Evolutionary conservation across 2,329 filamentous ascomycete species (phyloP), one percentile per base, ranked within the genome.

Genomic region (Phaeoacremonium minimum): DNA sequence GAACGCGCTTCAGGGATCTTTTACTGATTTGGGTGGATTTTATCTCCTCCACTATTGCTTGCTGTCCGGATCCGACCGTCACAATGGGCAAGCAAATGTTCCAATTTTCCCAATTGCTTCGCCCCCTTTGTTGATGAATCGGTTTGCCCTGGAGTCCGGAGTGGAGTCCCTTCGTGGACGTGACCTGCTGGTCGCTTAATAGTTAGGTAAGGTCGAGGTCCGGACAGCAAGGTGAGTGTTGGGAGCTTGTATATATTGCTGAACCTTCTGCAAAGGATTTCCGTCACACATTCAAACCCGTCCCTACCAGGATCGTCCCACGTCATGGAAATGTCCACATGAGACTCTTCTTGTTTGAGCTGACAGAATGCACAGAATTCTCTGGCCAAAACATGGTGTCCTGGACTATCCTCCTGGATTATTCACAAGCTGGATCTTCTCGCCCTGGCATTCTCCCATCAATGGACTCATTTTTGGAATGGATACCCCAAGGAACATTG

Each of bases 211-310:
- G 58, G 58, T 56, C 53, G 51, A 55, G 51, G 56, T 65, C 66
- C 56, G 66, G 70, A 69, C 69, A 73, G 69, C 68, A 63, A 68
- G 69, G 69, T 73, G 61, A 72, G 69, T 65, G 50, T 52, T 58
- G 57, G 56, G 58, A 64, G 63, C 65, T 64, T 73, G 69, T 73
- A 72, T 66, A 71, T 73, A 69, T 62, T 59, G 58, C 58, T 62
- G 61, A 67, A 61, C 54, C 58, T 57, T 49, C 50, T 45, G 61
- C 58, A 57, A 61, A 58, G 53, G 64, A 65, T 9, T 13, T 28
- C 19, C 18, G 15, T 32, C 28, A 13, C 30, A 33, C 16, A 32
- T 17, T 26, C 19, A 31, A 28, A 26, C 18, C 18, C 14, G 31
- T 26, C 28, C 22, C 22, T 16, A 28, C 28, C 20, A 14, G 32